Evolutionary conservation across 106 monocot species (phyloP), one percentile per base, ranked within the genome.

Genomic region (Narthecium ossifragum): DNA sequence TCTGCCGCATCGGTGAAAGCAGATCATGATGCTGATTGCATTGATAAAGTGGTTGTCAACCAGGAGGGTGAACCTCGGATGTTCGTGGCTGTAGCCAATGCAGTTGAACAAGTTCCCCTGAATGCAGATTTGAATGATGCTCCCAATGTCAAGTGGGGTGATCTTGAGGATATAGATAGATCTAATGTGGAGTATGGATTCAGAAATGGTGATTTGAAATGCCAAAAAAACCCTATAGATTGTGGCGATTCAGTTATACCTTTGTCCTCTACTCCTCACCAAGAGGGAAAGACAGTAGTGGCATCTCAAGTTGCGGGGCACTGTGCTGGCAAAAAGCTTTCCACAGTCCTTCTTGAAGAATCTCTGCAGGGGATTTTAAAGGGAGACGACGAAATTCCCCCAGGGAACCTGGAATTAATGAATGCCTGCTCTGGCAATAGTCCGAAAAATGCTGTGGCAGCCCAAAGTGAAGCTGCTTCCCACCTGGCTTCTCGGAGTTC

Each of bases 91-190:
- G 57, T 24, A 41, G 27, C 25, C 18, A 51, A 26, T 57, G 55
- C 10, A 60, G 26, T 56, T 51, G 50, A 61, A 20, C 60, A 69
- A 54, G 36, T 59, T 48, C 5, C 31, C 17, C 51, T 27, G 41
- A 53, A 51, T 18, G 66, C 78, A 46, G 64, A 59, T 1, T 25
- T 37, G 37, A 62, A 55, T 67, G 33, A 58, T 31, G 14, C 75
- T 65, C 67, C 72, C 18, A 83, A 71, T 59, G 70, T 85, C 38
- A 80, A 72, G 57, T 76, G 76, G 82, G 82, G 76, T 61, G 70
- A 88, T 73, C 57, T 78, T 70, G 84, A 84, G 18, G 87, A 80
- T 72, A 47, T 12, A 60, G 57, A 2, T 36, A 36, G 38, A 46
- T 52, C 23, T 57, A 52, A 66, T 49, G 30, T 21, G 20, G 66